Percentiles rank a stretch among this genome's conserved stretches.
phyloP scores from a whole-genome alignment of 805 yeast species.

The Metschnikowia noctiluminum region DNA sequence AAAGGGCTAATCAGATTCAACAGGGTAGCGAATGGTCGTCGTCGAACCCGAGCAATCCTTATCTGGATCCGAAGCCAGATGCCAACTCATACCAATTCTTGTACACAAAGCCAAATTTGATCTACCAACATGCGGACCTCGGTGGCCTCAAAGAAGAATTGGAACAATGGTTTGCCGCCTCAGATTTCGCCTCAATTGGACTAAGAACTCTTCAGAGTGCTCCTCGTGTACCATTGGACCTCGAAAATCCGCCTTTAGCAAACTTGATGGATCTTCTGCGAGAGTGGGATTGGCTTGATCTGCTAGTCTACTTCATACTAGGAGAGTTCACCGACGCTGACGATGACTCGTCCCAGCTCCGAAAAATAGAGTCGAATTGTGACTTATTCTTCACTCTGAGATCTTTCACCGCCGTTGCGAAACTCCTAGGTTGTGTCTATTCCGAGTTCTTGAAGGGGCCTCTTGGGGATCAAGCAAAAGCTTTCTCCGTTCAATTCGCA shows the following conservation, averaged over 20 bases:
- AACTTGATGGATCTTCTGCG: constrained; percentile 2
- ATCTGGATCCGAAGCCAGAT: constrained; percentile 5
- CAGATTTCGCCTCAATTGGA: constrained; percentile 24
- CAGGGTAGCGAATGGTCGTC: constrained; percentile 16
- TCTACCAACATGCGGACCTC: constrained; percentile 28
- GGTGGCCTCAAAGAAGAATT: constrained; percentile 28
- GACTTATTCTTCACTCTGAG: constrained; percentile 21
- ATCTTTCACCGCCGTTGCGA: constrained; percentile 7
- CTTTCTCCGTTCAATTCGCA: constrained; percentile 1
- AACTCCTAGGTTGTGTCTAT: background rate
- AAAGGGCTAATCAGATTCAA: constrained; percentile 37
- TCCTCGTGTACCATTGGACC: background rate
- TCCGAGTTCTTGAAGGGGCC: no score
- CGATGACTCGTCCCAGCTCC: constrained; percentile 10
- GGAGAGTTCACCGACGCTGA: constrained; percentile 10
- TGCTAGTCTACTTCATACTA: constrained; percentile 11
- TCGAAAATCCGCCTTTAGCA: background rate
- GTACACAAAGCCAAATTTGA: constrained; percentile 29
- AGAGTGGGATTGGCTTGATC: constrained; percentile 6
- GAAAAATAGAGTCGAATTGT: constrained; percentile 10
- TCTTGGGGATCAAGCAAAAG: background rate
- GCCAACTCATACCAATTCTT: constrained; percentile 24
- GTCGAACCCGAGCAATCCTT: constrained; percentile 6
- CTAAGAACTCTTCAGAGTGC: background rate
- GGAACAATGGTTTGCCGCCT: constrained; percentile 37